A percentile compares a stretch with the other conserved stretches of the same genome.
Evolutionary conservation across 495 filamentous ascomycete genomes (phyloP).

Genomic region (Penicillium crystallinum): DNA sequence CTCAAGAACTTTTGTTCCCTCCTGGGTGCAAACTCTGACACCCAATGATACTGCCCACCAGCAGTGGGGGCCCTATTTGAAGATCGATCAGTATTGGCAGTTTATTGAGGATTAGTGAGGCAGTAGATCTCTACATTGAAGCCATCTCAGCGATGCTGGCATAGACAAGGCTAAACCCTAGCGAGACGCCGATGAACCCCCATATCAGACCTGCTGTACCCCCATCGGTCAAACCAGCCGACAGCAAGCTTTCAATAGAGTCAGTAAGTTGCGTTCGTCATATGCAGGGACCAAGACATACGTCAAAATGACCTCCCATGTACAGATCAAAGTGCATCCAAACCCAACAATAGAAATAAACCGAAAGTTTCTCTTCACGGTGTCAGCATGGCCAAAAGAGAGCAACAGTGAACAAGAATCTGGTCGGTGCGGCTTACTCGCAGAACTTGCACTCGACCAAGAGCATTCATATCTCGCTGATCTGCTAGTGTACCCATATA

Average conservation of each 20-base stretch:
- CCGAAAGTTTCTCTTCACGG: slow-evolving; percentile 43
- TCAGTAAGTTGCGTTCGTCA: slow-evolving; percentile 2
- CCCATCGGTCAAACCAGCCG: slow-evolving; percentile 47
- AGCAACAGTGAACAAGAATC: background rate
- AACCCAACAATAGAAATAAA: slow-evolving; percentile 48
- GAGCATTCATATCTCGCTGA: slow-evolving; percentile 38
- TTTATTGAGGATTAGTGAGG: background rate
- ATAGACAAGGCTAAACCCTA: slow-evolving; percentile 46
- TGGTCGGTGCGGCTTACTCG: slow-evolving; percentile 23
- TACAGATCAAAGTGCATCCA: slow-evolving; percentile 39
- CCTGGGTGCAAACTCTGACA: slow-evolving; percentile 52
- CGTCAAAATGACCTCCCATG: slow-evolving; percentile 46
- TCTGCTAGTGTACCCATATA: slow-evolving; percentile 40
- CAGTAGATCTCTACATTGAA: slow-evolving; percentile 41
- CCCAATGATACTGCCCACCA: slow-evolving; percentile 55
- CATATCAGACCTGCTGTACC: slow-evolving; percentile 55
- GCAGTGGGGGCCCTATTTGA: slow-evolving; percentile 40
- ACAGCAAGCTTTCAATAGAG: slow-evolving; percentile 27
- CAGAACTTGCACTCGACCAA: slow-evolving; percentile 41
- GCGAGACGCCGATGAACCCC: slow-evolving; percentile 46
- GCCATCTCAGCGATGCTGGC: slow-evolving; percentile 53
- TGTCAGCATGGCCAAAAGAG: slow-evolving; percentile 2
- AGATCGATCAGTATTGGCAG: background rate
- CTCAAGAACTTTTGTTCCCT: slow-evolving; percentile 53
- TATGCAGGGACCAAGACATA: slow-evolving; percentile 15